Base-by-base conservation (phyloP, 1,284 basidiomycete species). In the Erythrobasidium hasegawianum region DNA sequence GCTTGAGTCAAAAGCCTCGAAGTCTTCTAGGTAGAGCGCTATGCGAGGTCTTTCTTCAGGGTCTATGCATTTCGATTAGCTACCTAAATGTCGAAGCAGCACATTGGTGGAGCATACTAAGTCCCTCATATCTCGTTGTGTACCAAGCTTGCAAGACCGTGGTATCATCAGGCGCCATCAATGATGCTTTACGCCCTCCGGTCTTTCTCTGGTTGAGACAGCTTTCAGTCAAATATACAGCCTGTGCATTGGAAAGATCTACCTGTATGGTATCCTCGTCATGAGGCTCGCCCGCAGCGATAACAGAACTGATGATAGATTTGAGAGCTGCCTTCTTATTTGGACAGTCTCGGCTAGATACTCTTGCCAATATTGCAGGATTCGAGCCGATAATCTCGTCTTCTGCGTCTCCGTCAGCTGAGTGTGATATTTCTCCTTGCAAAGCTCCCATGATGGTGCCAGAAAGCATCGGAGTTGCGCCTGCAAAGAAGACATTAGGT, bases 1-100 rank as follows among this genome's bases (percentile, higher is more conserved):
- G 10, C n/a, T 43, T 10, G 62, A 39, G 20, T 68, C 57, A 57
- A 68, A 64, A 20, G 67, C 50, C 26, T 68, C 67, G 14, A 68
- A 57, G 27, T 68, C 60, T 49, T 68, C 60, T 16, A 68, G 26
- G 22, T 24, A 55, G 2, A 68, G 20, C 10, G 57, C 57, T 24
- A 65, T 33, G 33, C 39, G 41, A 26, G 64, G 64, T 33, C 24
- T 27, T 16, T 65, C 39, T 57, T n/a, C 33, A 11, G 33, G 4
- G 11, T 33, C 33, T 33, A 33, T 11, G 4, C 5, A 33, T 5
- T 11, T 4, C 4, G 33, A 33, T 33, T 33, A 33, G 11, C 33
- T 22, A 33, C 29, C 20, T 24, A 39, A 2, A 40, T 53, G 11
- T 18, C 38, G 24, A n/a, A 10, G 18, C 11, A n/a, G 7, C 1